Conservation (phyloP, 257 asterid species). For the Gentiana macrophylla region DNA sequence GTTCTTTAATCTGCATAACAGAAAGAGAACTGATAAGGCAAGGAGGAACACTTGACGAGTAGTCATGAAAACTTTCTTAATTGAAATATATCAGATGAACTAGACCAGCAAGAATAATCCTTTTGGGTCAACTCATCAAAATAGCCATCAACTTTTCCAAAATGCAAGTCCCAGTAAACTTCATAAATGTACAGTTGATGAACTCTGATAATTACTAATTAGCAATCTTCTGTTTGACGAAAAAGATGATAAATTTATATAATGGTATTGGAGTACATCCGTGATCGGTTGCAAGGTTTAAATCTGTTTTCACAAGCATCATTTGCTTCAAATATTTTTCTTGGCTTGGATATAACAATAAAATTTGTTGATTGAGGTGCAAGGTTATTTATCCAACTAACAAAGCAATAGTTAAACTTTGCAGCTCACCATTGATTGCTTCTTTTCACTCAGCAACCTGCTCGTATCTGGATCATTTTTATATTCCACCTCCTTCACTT, state of each 20-base stretch:
- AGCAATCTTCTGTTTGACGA: no score
- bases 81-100: not conserved
- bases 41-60: not conserved
- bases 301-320: not conserved
- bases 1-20: constrained; percentile 79
- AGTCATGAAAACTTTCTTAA: not conserved
- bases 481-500: constrained; percentile 57
- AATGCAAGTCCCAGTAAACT: not conserved
- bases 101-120: not conserved
- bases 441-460: constrained; percentile 78
- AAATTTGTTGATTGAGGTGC: no score
- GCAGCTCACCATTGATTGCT: constrained; percentile 72
- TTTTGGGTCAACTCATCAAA: not conserved
- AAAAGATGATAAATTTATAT: no score
- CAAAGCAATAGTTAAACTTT: not conserved
- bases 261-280: no score
- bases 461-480: constrained; percentile 58
- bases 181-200: not conserved
- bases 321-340: constrained; percentile 1
- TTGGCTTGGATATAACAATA: no score
- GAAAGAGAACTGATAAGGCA: constrained; percentile 15
- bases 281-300: no score
- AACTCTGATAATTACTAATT: no score
- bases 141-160: not conserved
- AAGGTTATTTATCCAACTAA: not conserved